Evolutionary conservation across 2,329 filamentous ascomycete genomes (phyloP).

Genomic region (Raffaelea arxii): DNA sequence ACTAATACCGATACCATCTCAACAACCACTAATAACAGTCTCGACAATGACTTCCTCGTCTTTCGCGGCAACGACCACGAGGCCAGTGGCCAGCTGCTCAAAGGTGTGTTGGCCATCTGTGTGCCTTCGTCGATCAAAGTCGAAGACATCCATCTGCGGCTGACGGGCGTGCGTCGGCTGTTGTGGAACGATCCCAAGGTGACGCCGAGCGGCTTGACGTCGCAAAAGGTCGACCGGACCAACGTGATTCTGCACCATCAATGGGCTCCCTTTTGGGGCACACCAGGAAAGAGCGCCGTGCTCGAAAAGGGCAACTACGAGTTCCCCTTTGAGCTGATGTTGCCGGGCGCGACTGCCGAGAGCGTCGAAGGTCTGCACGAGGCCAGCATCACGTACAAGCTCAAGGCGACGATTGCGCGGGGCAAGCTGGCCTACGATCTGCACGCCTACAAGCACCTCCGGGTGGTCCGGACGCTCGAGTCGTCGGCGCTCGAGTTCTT

Average conservation of each 20-base stretch:
- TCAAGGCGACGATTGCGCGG: constrained; percentile 81
- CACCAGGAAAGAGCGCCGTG: constrained; percentile 44
- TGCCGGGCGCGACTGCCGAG: constrained; percentile 68
- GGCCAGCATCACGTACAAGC: constrained; percentile 78
- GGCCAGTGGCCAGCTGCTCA: constrained; percentile 64
- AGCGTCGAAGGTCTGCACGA: constrained; percentile 84
- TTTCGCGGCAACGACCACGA: constrained; percentile 68
- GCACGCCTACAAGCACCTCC: constrained; percentile 66
- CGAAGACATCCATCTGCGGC: constrained; percentile 62
- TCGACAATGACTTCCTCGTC: constrained; percentile 71
- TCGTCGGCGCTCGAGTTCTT: constrained; percentile 67
- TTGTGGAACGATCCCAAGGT: constrained; percentile 46
- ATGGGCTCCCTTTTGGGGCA: constrained; percentile 57
- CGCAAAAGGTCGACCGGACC: constrained; percentile 49
- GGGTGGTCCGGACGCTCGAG: constrained; percentile 69
- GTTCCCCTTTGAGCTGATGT: constrained; percentile 66
- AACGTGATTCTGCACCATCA: constrained; percentile 56
- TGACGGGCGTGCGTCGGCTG: constrained; percentile 60
- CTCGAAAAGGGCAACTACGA: constrained; percentile 71
- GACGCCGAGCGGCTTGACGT: constrained; percentile 49
- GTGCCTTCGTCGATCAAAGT: constrained; percentile 58
- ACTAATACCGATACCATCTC: background rate
- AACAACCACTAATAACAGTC: constrained; percentile 31
- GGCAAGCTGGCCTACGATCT: constrained; percentile 86
- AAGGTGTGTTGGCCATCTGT: constrained; percentile 65